Evolutionary conservation across 2,329 filamentous ascomycete species (phyloP).

Genomic region (Ceratocystis alfenasii): DNA sequence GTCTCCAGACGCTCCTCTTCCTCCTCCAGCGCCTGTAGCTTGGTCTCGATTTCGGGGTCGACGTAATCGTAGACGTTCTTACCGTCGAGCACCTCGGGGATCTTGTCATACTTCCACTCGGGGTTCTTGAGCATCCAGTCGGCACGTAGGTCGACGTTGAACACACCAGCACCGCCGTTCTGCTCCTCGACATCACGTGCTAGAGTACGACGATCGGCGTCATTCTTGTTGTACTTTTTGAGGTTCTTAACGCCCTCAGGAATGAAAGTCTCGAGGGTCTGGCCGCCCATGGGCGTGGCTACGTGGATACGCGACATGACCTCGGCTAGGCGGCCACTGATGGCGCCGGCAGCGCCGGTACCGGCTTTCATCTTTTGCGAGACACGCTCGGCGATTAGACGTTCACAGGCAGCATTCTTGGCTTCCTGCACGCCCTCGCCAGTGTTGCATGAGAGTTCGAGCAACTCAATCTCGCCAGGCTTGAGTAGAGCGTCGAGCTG

Average conservation of each 20-base stretch:
- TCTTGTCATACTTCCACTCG: constrained; percentile 92
- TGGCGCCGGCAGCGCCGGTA: constrained; percentile 60
- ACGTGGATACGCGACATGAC: constrained; percentile 93
- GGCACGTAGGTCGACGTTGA: constrained; percentile 81
- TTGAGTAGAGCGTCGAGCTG: constrained; percentile 71
- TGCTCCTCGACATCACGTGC: constrained; percentile 83
- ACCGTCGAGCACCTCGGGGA: constrained; percentile 87
- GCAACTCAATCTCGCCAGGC: constrained; percentile 78
- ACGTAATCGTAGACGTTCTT: constrained; percentile 97
- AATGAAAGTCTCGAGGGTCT: constrained; percentile 69
- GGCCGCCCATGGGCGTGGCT: constrained; percentile 77
- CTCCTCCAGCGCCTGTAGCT: constrained; percentile 81
- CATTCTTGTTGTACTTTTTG: constrained; percentile 82
- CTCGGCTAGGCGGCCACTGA: constrained; percentile 73
- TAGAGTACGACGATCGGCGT: constrained; percentile 70
- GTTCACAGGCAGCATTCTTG: constrained; percentile 89
- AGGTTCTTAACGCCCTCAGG: constrained; percentile 69
- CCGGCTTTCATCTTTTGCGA: constrained; percentile 93
- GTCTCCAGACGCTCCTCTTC: constrained; percentile 88
- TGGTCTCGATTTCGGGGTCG: constrained; percentile 90
- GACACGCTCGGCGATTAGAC: constrained; percentile 82
- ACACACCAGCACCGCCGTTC: constrained; percentile 90
- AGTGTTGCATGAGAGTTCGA: constrained; percentile 90
- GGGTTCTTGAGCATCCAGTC: constrained; percentile 79
- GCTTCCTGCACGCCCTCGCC: constrained; percentile 88